phyloP scores from a whole-genome alignment of 495 filamentous ascomycete species.

The Neurospora sp. region DNA sequence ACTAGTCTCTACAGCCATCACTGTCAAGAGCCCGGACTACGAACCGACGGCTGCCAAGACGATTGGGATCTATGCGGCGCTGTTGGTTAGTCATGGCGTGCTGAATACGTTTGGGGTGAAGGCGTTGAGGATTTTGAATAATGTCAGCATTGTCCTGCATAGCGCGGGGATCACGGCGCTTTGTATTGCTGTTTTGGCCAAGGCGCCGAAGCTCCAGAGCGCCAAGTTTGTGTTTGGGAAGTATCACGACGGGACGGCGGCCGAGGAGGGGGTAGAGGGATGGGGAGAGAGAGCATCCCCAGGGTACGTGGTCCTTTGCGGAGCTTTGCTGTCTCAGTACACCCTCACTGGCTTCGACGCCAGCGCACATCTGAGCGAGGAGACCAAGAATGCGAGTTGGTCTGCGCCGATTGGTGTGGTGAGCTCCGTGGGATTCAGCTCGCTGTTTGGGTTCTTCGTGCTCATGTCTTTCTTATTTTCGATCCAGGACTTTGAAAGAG shows the following conservation, averaged over 20 bases:
- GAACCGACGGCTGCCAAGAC: constrained; percentile 40
- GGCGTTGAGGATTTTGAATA: constrained; percentile 49
- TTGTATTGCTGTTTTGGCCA: constrained; percentile 49
- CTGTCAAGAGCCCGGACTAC: constrained; percentile 42
- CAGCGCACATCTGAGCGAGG: constrained; percentile 48
- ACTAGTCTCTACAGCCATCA: constrained; percentile 49
- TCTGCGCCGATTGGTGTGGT: constrained; percentile 52
- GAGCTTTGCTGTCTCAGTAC: constrained; percentile 46
- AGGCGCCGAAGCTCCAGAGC: constrained; percentile 50
- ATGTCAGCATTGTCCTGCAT: constrained; percentile 50
- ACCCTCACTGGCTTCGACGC: constrained; percentile 46
- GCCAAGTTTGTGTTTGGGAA: constrained; percentile 50
- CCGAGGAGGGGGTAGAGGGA: constrained; percentile 39
- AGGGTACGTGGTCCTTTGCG: constrained; percentile 45
- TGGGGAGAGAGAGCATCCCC: constrained; percentile 29
- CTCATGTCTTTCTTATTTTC: constrained; percentile 48
- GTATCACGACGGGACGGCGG: constrained; percentile 44
- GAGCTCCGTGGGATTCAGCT: constrained; percentile 45
- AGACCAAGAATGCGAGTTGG: constrained; percentile 50
- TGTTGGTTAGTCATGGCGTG: constrained; percentile 44
- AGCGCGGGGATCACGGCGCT: constrained; percentile 46
- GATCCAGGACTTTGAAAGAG: constrained; percentile 44
- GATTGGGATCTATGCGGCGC: constrained; percentile 52
- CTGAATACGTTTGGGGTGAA: constrained; percentile 54
- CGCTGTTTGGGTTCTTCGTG: constrained; percentile 55